Base-by-base conservation (phyloP, 1,139 yeast genomes). In the Debaryomyces coudertii region DNA sequence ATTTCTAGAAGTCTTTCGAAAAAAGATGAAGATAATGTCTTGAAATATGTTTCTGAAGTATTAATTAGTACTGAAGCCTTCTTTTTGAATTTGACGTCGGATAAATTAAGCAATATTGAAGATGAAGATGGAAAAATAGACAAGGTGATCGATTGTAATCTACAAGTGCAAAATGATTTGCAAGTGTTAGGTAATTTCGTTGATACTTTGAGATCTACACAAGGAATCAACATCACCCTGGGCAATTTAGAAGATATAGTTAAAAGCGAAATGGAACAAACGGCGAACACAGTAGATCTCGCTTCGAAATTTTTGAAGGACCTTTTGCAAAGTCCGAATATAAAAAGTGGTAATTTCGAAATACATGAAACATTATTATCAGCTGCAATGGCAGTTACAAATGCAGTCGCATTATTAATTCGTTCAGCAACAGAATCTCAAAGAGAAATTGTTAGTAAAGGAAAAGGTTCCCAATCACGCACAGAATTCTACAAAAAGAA, bases 401-500 rank as follows among this genome's bases (percentile, higher is more conserved):
- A 85, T 51, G 90, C 96, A 0, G 86, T 90, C 44, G 83, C 86
- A 5, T 73, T 80, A 15, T 77, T 90, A 55, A 85, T 90, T 44
- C 71, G 76, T 51, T 85, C 95, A 2, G 90, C 96, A 2, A 83
- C 90, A 18, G 92, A 83, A 40, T 84, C 95, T 18, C 97, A 90
- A 65, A 72, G 80, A 47, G 97, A 90, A 65, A 89, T 90, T 62
- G 96, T 88, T 5, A 77, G 81, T 40, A 79, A 79, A 52, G 90
- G 90, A 31, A 77, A 77, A 53, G 95, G 95, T 5, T 65, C 80
- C 1, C 82, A 79, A 45, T 74, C 90, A 1, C 75, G 83, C 47
- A 83, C 90, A 3, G 90, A 88, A 35, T 90, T 86, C 62, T 90
- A 90, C 69, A 88, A 86, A 63, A 89, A 88, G 66, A 89, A 90